These are phyloP conservation scores for Aspergillus ibericus DNA, from an alignment of 2,329 filamentous ascomycete species.

Conservation along the genomic window DNA sequence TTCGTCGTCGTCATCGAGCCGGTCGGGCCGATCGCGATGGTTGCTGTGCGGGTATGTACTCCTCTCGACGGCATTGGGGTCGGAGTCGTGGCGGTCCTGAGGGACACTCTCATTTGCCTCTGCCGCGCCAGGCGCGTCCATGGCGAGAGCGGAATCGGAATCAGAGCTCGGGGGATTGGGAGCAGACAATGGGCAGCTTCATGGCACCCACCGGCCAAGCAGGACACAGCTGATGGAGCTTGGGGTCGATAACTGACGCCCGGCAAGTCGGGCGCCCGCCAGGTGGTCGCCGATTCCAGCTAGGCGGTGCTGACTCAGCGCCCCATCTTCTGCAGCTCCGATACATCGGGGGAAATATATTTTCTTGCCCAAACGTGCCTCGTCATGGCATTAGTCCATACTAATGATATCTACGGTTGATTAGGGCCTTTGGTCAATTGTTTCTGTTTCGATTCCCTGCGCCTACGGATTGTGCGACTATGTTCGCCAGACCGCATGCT, in stretches of 20 bases:
- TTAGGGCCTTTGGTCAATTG: constrained; percentile 13
- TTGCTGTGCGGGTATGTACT: constrained; percentile 11
- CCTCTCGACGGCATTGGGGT: constrained; percentile 18
- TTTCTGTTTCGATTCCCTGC: constrained; percentile 1
- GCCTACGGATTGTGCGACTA: constrained; percentile 28
- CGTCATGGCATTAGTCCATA: neutral
- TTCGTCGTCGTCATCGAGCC: constrained; percentile 20
- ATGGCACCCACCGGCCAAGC: constrained; percentile 13
- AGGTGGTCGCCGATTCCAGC: neutral
- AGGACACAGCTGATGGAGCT: constrained; percentile 5
- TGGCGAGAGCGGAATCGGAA: constrained; percentile 32
- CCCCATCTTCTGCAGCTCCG: neutral
- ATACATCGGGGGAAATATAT: no score
- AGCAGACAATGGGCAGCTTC: constrained; percentile 5
- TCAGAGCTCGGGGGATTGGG: constrained; percentile 18
- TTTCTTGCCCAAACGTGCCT: neutral
- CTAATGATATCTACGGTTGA: neutral
- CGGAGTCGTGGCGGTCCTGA: constrained; percentile 20
- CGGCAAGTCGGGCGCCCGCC: neutral
- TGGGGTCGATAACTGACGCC: neutral
- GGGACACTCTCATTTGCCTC: constrained; percentile 25
- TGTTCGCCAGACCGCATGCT: constrained; percentile 34
- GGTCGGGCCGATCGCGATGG: constrained; percentile 17
- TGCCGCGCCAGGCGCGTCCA: constrained; percentile 41
- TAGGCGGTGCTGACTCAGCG: neutral